Conservation (phyloP, 805 yeast species). For the Metschnikowia kunwiensis region DNA sequence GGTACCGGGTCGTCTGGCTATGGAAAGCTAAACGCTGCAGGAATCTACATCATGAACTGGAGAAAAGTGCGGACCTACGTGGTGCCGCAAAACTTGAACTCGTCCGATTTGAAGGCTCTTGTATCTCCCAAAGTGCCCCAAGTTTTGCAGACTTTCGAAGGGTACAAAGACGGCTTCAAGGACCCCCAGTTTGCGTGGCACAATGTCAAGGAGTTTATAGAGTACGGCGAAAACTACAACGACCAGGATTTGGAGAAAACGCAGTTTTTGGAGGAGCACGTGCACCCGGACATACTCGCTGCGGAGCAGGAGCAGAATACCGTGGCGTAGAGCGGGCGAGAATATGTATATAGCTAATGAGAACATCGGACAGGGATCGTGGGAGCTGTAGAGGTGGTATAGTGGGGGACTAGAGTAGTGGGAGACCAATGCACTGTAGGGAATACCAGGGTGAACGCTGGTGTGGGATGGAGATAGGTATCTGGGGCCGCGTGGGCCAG, state of each 20-base stretch:
- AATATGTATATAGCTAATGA: slow-evolving; percentile 5
- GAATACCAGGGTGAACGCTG: too few species aligned
- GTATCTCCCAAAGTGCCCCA: slow-evolving; percentile 74
- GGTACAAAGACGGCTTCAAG: slow-evolving; percentile 66
- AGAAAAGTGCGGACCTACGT: slow-evolving; percentile 85
- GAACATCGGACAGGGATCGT: too few species aligned
- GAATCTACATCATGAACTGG: slow-evolving; percentile 79
- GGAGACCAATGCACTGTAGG: too few species aligned
- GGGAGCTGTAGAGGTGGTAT: too few species aligned
- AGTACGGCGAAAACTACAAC: slow-evolving; percentile 57
- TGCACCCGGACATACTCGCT: slow-evolving; percentile 24
- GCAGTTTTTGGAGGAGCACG: slow-evolving; percentile 36
- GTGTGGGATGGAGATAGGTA: too few species aligned
- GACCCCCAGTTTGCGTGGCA: slow-evolving; percentile 72
- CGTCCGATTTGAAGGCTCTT: slow-evolving; percentile 59
- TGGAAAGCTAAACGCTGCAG: slow-evolving; percentile 73
- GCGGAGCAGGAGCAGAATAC: slow-evolving; percentile 16
- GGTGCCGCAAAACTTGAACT: slow-evolving; percentile 54
- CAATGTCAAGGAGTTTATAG: slow-evolving; percentile 72
- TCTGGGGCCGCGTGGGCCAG: too few species aligned
- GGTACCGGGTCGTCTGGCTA: slow-evolving; percentile 96
- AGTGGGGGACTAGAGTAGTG: too few species aligned
- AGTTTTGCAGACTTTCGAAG: slow-evolving; percentile 63
- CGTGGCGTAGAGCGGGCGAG: slow-evolving; percentile 10
- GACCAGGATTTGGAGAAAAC: slow-evolving; percentile 35